These are phyloP conservation scores for Candida khao-thaluensis DNA, from an alignment of 805 yeast species.

Conservation along the genomic window DNA sequence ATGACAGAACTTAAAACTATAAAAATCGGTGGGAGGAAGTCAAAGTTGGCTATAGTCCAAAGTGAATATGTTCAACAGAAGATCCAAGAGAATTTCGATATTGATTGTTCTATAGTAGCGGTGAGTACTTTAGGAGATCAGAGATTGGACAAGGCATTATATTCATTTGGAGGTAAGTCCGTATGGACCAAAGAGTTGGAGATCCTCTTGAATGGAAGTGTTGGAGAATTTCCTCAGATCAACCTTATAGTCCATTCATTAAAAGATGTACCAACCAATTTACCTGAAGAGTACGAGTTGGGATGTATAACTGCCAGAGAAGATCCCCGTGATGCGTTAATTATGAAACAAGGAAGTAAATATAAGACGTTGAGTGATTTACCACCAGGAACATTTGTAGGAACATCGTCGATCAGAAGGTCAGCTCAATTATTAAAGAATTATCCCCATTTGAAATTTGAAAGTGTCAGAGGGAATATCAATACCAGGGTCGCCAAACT, in stretches of 20 bases:
- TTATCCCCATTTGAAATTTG: conserved; percentile 74
- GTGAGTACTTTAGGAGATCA: conserved; percentile 89
- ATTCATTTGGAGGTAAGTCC: conserved; percentile 94
- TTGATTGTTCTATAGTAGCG: conserved; percentile 74
- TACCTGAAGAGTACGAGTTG: conserved; percentile 86
- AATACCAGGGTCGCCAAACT: conserved; percentile 80
- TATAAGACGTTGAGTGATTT: conserved; percentile 68
- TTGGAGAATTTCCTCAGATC: conserved; percentile 63
- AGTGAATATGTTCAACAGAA: conserved; percentile 65
- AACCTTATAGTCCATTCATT: conserved; percentile 92
- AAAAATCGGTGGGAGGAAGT: conserved; percentile 83
- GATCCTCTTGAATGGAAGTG: conserved; percentile 60
- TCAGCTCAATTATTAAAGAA: conserved; percentile 83
- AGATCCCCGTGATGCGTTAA: conserved; percentile 91
- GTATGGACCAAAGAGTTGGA: conserved; percentile 96
- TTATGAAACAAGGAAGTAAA: conserved; percentile 65
- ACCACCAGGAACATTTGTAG: conserved; percentile 84
- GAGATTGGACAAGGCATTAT: conserved; percentile 78
- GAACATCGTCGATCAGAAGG: conserved; percentile 92
- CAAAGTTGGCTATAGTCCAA: conserved; percentile 84
- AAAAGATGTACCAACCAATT: conserved; percentile 87
- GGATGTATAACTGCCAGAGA: conserved; percentile 86
- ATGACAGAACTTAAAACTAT: conserved; percentile 5
- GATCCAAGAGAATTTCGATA: conserved; percentile 56
- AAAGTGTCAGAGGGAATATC: conserved; percentile 77